Conservation (phyloP, 106 monocot species). For the Dioscorea dumetorum region DNA sequence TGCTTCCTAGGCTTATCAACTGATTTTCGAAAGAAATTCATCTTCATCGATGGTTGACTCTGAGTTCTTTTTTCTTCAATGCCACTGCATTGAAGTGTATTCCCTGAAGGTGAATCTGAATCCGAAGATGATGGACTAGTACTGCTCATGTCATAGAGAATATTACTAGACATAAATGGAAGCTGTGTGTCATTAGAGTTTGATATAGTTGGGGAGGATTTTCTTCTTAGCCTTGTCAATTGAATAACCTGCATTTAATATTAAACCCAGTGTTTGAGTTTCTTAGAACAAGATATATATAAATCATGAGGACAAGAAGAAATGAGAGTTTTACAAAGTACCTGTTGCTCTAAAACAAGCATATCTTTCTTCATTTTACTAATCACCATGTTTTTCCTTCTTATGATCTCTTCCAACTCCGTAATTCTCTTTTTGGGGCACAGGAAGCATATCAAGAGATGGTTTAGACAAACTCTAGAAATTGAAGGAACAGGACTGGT, state of each 20-base stretch:
- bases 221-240: constrained; percentile 37
- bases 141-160: constrained; percentile 60
- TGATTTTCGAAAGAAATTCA: not conserved
- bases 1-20: constrained; percentile 1
- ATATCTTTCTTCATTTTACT: constrained; percentile 59
- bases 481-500: not conserved
- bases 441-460: constrained; percentile 3
- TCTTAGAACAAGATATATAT: not conserved
- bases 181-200: not conserved
- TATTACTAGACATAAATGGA: constrained; percentile 42
- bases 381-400: constrained; percentile 50
- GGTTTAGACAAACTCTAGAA: not conserved
- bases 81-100: not conserved
- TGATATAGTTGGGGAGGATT: constrained; percentile 11
- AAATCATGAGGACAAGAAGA: not conserved
- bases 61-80: not conserved
- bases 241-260: constrained; percentile 39
- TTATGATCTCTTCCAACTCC: constrained; percentile 47
- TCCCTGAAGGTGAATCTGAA: constrained; percentile 8
- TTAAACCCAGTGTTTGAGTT: too few relatives aligned
- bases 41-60: not conserved
- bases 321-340: constrained; percentile 1
- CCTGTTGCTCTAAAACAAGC: constrained; percentile 45
- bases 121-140: constrained; percentile 37
- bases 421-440: constrained; percentile 31